Base-by-base conservation (phyloP, 257 asterid species). In the Ajuga chamaepitys region DNA sequence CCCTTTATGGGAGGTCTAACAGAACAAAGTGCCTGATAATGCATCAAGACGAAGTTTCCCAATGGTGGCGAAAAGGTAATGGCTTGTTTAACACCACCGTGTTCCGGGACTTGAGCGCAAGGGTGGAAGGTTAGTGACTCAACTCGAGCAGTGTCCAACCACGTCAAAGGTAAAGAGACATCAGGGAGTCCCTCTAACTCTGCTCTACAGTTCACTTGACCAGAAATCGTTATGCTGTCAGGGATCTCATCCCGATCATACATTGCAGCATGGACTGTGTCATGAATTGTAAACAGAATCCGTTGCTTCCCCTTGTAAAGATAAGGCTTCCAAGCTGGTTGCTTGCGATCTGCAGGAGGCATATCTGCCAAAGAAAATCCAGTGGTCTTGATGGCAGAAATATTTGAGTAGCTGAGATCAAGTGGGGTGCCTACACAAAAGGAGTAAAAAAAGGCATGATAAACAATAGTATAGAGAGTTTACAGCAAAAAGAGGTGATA, bases 241-340 rank as follows among this genome's bases (percentile, higher is more conserved):
- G 97, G 94, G 68, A 93, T 92, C 80, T 92, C 98, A 44, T 92
- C 97, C n/a, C 95, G 82, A 42, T 93, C 98, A 70, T 93, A 89
- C 96, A 89, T 78, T 22, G 96, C 88, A 69, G 95, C 98, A 76
- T 89, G 88, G 67, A 92, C 78, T 5, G 93, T 92, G 76, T 92
- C 98, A 37, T 89, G 94, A 70, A 92, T 74, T 13, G 97, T 92
- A 72, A 92, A 89, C 57, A 92, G 79, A 77, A 92, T 86, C 70
- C 97, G 83, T 66, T 92, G 98, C 77, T 84, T 92, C 70, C 98
- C 98, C 69, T 76, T 79, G 79, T 84, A 85, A 71, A 92, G 96
- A 78, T 87, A 92, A 74, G 98, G 98, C 79, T 92, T 92, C 98
- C 98, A 92, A 47, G 97, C 95, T 32, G 97, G 98, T 78, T 89